phyloP scores from a whole-genome alignment of 805 yeast genomes.

The Geotrichum ghanense region DNA sequence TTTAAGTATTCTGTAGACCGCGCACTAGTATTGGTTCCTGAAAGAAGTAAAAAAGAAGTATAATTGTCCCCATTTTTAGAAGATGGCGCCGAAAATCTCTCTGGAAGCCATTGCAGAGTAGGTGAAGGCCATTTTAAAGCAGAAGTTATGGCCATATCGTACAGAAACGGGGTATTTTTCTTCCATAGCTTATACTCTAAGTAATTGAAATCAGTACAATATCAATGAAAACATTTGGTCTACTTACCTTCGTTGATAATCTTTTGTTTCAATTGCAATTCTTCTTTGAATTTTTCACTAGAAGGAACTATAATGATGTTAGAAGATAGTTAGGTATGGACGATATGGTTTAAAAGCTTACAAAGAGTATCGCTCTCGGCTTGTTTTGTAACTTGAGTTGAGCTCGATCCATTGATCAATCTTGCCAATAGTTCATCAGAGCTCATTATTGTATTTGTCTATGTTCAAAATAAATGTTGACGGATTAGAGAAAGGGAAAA shows the following conservation, averaged over 20 bases:
- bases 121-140: conserved; percentile 52
- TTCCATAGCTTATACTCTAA: conserved; percentile 49
- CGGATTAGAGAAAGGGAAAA: too few species aligned
- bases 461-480: too few species aligned
- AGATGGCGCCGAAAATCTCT: conserved; percentile 6
- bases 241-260: conserved; percentile 15
- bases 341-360: not conserved
- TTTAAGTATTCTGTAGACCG: conserved; percentile 37
- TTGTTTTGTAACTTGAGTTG: not conserved
- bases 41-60: conserved; percentile 36
- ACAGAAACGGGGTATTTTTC: conserved; percentile 48
- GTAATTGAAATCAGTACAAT: conserved; percentile 1
- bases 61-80: conserved; percentile 12
- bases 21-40: conserved; percentile 56
- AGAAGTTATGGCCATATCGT: conserved; percentile 43
- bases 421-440: not conserved
- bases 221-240: not conserved
- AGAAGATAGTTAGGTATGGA: not conserved
- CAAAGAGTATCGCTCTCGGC: not conserved
- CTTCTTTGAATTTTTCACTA: conserved; percentile 7
- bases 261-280: conserved; percentile 15
- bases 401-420: not conserved
- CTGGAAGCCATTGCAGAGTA: conserved; percentile 50
- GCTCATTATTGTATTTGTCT: not conserved
- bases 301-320: not conserved